These are phyloP conservation scores for Urtica urens DNA, from an alignment of 306 rosid genomes.

Conservation along the genomic window DNA sequence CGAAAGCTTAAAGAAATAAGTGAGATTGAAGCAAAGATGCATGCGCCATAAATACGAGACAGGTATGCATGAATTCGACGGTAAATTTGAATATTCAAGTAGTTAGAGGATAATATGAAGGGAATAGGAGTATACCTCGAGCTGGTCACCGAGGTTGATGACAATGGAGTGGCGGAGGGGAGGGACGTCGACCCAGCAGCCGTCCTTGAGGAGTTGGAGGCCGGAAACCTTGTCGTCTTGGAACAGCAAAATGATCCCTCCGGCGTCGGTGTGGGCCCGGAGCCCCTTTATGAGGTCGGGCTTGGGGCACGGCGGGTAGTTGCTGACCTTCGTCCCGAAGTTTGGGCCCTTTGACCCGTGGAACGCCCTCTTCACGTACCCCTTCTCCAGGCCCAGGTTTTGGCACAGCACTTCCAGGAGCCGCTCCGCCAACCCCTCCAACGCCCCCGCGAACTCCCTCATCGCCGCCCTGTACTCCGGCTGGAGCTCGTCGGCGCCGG, in stretches of 20 bases:
- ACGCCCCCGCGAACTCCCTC: conserved; percentile 54
- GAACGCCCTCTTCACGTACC: conserved; percentile 66
- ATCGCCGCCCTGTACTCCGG: conserved; percentile 56
- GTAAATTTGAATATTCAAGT: too few relatives aligned
- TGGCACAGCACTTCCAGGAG: conserved; percentile 77
- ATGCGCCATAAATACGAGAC: too few relatives aligned
- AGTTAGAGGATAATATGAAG: too few relatives aligned
- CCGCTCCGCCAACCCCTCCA: conserved; percentile 75
- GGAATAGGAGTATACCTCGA: too few relatives aligned
- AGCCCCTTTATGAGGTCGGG: conserved; percentile 91
- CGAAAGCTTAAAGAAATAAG: too few relatives aligned
- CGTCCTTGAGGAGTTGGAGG: conserved; percentile 87
- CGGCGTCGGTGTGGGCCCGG: conserved; percentile 94
- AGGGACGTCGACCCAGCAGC: conserved; percentile 80
- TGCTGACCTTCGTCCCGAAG: conserved; percentile 88
- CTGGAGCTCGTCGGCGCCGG: conserved; percentile 58
- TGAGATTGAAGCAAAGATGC: too few relatives aligned
- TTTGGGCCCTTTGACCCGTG: conserved; percentile 80
- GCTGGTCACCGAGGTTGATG: conserved; percentile 94
- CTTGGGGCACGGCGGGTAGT: conserved; percentile 91
- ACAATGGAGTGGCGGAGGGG: conserved; percentile 96
- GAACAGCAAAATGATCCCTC: conserved; percentile 86
- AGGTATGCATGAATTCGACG: too few relatives aligned
- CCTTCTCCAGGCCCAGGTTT: conserved; percentile 83
- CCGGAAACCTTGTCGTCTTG: conserved; percentile 98